phyloP scores from a whole-genome alignment of 306 rosid genomes.

The Leucaena leucocephala region DNA sequence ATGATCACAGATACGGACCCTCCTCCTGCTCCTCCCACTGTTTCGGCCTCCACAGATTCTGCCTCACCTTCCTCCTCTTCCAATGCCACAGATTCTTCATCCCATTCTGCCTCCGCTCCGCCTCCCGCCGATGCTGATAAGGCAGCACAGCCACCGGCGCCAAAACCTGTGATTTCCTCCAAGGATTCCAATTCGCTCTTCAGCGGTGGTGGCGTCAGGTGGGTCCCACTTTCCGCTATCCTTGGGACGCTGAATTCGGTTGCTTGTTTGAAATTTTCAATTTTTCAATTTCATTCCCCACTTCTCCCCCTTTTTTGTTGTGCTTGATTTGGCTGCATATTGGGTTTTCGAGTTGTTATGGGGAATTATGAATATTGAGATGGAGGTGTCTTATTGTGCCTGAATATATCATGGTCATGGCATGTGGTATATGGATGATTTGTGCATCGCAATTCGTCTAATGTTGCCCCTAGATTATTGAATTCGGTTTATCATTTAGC shows the following conservation, averaged over 20 bases:
- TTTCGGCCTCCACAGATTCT: background rate
- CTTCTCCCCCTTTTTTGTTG: background rate
- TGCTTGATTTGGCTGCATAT: background rate
- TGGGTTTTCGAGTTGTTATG: background rate
- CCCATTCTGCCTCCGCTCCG: background rate
- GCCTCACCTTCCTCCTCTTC: conserved; percentile 1
- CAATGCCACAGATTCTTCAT: background rate
- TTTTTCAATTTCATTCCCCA: background rate
- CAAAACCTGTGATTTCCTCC: conserved; percentile 55
- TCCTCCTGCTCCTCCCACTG: conserved; percentile 1
- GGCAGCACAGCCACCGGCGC: conserved; percentile 38
- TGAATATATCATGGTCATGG: background rate
- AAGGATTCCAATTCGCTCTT: conserved; percentile 63
- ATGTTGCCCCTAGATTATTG: no score
- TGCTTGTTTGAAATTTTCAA: background rate
- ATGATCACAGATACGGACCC: conserved; percentile 42
- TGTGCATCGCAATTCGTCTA: background rate
- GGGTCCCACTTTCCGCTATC: background rate
- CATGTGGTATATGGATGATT: no score
- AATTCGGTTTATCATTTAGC: no score
- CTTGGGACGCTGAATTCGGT: background rate
- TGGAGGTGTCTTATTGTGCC: background rate
- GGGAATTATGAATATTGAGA: background rate
- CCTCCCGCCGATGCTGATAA: conserved; percentile 22
- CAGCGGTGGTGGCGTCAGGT: conserved; percentile 90